Evolutionary conservation across 2,329 filamentous ascomycete species (phyloP).

Genomic region (Zasmidium angulare): DNA sequence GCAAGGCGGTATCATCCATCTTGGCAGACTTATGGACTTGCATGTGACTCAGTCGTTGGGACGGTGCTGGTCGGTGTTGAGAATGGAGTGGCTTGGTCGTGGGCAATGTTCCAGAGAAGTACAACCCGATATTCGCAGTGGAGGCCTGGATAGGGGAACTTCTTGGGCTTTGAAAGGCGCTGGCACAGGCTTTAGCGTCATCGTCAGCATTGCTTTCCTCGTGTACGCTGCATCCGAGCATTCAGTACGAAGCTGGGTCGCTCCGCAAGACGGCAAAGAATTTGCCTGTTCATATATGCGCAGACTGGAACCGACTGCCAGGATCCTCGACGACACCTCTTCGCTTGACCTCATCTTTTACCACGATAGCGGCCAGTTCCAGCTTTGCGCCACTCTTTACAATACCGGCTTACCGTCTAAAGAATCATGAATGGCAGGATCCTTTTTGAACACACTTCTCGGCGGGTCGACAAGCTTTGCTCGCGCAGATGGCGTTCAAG

Average conservation of each 20-base stretch:
- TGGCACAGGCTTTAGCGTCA: constrained; percentile 60
- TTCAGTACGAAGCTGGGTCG: constrained; percentile 30
- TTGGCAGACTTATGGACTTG: constrained; percentile 57
- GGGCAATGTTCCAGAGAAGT: constrained; percentile 51
- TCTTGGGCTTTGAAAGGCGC: constrained; percentile 61
- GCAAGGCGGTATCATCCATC: constrained; percentile 64
- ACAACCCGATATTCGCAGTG: constrained; percentile 44
- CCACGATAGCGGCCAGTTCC: not conserved
- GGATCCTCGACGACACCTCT: not conserved
- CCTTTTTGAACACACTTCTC: not conserved
- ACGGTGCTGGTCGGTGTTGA: constrained; percentile 57
- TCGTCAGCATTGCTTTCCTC: constrained; percentile 55
- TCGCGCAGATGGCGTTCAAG: not conserved
- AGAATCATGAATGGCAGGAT: not conserved
- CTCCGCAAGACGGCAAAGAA: constrained; percentile 27
- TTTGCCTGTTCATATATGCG: constrained; percentile 31
- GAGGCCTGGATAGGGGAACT: constrained; percentile 51
- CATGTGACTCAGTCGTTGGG: constrained; percentile 62
- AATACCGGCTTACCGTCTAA: not conserved
- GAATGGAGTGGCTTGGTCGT: constrained; percentile 49
- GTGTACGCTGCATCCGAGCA: constrained; percentile 46
- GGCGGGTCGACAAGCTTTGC: not conserved
- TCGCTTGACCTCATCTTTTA: constrained; percentile 3
- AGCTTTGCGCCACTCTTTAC: not conserved
- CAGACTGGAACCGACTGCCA: not conserved